phyloP scores from a whole-genome alignment of 495 filamentous ascomycete genomes.

The Daldinia bambusicola region DNA sequence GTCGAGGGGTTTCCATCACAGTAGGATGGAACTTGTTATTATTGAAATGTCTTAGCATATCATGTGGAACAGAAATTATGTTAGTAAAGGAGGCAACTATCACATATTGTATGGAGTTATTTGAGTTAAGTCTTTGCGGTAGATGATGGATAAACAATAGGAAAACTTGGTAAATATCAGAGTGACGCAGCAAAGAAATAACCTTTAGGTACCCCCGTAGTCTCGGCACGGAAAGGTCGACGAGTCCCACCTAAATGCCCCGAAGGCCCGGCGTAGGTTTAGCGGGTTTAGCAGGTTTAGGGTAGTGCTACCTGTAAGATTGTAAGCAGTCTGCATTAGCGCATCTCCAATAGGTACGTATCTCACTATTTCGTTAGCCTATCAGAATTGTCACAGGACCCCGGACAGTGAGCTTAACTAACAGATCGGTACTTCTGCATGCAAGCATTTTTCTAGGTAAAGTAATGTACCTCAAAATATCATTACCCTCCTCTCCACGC shows the following conservation, averaged over 20 bases:
- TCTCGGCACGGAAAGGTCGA: too few relatives aligned
- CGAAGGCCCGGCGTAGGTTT: background rate
- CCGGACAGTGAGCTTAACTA: constrained; percentile 6
- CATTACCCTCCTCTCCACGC: background rate
- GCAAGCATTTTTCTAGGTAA: background rate
- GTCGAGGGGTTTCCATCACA: constrained; percentile 13
- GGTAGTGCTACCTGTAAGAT: background rate
- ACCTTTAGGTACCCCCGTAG: too few relatives aligned
- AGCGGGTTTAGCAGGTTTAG: too few relatives aligned
- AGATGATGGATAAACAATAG: too few relatives aligned
- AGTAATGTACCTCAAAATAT: constrained; percentile 17
- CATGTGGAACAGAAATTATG: background rate
- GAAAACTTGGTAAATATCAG: too few relatives aligned
- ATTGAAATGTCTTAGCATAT: background rate
- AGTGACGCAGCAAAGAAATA: too few relatives aligned
- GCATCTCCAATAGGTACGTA: background rate
- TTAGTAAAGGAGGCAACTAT: background rate
- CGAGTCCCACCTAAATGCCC: too few relatives aligned
- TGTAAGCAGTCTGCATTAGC: constrained; percentile 44
- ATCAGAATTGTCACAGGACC: constrained; percentile 11
- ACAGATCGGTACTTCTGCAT: constrained; percentile 14
- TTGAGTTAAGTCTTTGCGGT: too few relatives aligned
- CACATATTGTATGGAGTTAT: too few relatives aligned
- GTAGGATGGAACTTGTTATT: background rate
- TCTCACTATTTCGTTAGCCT: background rate